Evolutionary conservation across 1,139 yeast genomes (phyloP).

Genomic region (Yamadazyma triangularis): DNA sequence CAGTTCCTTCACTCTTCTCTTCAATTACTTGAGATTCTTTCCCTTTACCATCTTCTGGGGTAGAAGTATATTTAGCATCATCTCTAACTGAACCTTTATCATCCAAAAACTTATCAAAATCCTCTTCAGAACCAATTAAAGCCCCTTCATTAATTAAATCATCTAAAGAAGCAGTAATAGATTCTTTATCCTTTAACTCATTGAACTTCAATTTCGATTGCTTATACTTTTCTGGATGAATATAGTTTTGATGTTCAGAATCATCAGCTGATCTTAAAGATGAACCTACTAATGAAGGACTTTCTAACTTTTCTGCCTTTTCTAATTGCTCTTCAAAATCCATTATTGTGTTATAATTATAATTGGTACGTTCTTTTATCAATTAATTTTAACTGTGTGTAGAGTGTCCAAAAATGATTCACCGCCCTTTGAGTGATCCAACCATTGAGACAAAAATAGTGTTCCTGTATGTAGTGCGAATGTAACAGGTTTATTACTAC

Average conservation of each 20-base stretch:
- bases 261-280: slow-evolving; percentile 52
- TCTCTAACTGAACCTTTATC: slow-evolving; percentile 48
- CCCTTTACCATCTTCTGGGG: slow-evolving; percentile 3
- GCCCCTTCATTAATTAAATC: slow-evolving; percentile 61
- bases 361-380: too few relatives aligned
- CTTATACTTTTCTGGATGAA: slow-evolving; percentile 43
- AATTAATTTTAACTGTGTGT: too few relatives aligned
- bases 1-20: background rate
- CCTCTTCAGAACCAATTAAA: slow-evolving; percentile 52
- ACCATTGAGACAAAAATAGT: too few relatives aligned
- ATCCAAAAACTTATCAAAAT: slow-evolving; percentile 49
- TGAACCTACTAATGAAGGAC: slow-evolving; percentile 57
- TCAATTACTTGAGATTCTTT: background rate
- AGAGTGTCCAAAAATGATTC: too few relatives aligned
- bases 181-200: background rate
- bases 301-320: slow-evolving; percentile 43
- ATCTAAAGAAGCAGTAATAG: slow-evolving; percentile 45
- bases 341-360: slow-evolving; percentile 34
- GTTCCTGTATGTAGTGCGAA: too few relatives aligned
- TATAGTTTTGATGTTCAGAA: slow-evolving; percentile 42
- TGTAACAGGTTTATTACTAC: too few relatives aligned
- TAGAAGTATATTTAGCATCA: slow-evolving; percentile 29
- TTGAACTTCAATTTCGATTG: slow-evolving; percentile 14
- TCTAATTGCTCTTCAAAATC: slow-evolving; percentile 54
- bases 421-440: too few relatives aligned